These are phyloP conservation scores for Coemansia sp. DNA, from an alignment of 192 early-diverging fungal genomes.

Conservation along the genomic window DNA sequence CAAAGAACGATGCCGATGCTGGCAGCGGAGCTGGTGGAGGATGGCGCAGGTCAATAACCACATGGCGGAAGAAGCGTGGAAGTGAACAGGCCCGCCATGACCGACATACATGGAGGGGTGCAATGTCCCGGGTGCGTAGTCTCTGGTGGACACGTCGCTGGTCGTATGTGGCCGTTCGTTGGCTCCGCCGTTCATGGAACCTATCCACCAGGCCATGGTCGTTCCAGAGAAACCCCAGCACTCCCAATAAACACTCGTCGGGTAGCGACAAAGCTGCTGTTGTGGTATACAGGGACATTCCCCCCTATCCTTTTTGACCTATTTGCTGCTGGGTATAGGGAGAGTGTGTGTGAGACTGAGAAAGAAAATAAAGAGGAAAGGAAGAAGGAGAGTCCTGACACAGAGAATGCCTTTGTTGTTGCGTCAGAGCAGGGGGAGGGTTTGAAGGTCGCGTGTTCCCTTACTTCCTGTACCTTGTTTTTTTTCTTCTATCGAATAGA, in stretches of 20 bases:
- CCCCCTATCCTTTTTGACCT: no score
- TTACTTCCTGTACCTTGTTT: no score
- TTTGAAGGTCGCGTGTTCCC: no score
- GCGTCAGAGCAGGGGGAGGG: no score
- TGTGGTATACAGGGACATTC: no score
- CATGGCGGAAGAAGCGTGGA: constrained; percentile 18
- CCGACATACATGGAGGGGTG: constrained; percentile 29
- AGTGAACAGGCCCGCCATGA: constrained; percentile 12
- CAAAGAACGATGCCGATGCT: background rate
- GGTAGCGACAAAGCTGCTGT: constrained; percentile 7
- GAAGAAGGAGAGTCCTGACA: no score
- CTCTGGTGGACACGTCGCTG: constrained; percentile 21
- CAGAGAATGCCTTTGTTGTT: no score
- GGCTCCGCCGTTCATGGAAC: constrained; percentile 22
- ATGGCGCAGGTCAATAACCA: constrained; percentile 4
- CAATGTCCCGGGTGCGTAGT: constrained; percentile 10
- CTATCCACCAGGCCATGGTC: background rate
- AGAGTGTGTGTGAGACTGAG: background rate
- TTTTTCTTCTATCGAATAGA: no score
- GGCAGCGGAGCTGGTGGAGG: background rate
- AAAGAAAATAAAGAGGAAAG: background rate
- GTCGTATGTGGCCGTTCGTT: constrained; percentile 25
- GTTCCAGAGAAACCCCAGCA: constrained; percentile 34
- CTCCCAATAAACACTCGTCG: constrained; percentile 19
- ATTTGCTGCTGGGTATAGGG: background rate